These are phyloP conservation scores for Lipomyces sp. DNA, from an alignment of 805 yeast species.

Conservation along the genomic window DNA sequence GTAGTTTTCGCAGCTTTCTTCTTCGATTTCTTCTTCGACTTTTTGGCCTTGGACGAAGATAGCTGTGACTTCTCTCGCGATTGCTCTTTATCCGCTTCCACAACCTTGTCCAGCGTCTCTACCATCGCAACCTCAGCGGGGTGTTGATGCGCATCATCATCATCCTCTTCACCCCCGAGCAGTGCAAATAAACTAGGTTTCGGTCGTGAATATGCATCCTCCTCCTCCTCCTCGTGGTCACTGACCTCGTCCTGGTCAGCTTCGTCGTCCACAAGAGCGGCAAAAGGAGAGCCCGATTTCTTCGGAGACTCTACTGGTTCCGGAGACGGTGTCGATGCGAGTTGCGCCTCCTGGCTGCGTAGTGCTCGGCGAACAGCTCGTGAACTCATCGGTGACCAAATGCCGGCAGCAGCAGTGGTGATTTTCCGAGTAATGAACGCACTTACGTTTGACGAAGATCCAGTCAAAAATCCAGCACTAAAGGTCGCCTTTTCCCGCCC, in stretches of 20 bases:
- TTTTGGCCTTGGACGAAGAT: constrained; percentile 3
- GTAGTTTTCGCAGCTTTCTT: constrained; percentile 20
- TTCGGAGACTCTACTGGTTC: neutral
- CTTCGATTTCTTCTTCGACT: constrained; percentile 31
- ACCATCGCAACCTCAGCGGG: neutral
- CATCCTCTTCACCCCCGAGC: constrained; percentile 24
- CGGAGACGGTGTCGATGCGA: neutral
- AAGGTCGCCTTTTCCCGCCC: neutral
- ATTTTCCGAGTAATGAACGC: neutral
- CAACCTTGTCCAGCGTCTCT: neutral
- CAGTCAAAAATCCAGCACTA: neutral
- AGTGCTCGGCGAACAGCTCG: constrained; percentile 35
- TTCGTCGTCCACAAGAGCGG: neutral
- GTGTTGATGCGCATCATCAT: constrained; percentile 4
- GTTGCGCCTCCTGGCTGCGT: constrained; percentile 21
- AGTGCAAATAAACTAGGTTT: constrained; percentile 28
- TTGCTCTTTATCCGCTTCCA: constrained; percentile 2
- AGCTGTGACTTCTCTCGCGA: neutral
- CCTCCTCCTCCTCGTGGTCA: constrained; percentile 19
- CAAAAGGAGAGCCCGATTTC: neutral
- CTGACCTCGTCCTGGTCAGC: neutral
- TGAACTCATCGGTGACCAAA: constrained; percentile 26
- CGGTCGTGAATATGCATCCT: neutral
- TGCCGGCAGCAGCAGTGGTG: no score
- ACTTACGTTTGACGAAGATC: neutral